Conservation (phyloP, 2,329 filamentous ascomycete genomes). For the Fusarium sp. region DNA sequence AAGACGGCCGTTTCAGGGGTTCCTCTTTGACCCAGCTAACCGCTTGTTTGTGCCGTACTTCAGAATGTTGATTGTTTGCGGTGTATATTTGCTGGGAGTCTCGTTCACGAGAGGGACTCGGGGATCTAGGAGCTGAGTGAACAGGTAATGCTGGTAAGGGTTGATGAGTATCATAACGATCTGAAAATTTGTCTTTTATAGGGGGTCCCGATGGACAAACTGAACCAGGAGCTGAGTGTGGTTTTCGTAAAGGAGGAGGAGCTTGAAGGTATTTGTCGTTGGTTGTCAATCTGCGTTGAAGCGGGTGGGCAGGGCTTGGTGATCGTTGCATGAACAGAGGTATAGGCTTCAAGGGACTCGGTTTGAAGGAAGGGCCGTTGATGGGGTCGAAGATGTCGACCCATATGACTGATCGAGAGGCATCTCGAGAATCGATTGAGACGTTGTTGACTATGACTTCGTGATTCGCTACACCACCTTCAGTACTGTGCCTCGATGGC, state of each 20-base stretch:
- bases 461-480: constrained; percentile 23
- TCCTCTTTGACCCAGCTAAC: constrained; percentile 53
- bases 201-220: constrained; percentile 11
- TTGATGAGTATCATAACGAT: constrained; percentile 1
- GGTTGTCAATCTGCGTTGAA: constrained; percentile 21
- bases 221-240: constrained; percentile 16
- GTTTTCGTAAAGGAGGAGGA: constrained; percentile 16
- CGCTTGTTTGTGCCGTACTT: constrained; percentile 31
- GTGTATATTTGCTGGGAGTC: constrained; percentile 6
- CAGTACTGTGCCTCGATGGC: background rate
- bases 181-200: background rate
- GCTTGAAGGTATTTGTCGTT: constrained; percentile 32
- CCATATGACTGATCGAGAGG: constrained; percentile 59
- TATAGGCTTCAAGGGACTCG: constrained; percentile 65
- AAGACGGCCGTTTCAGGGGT: constrained; percentile 57
- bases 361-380: constrained; percentile 60
- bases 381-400: constrained; percentile 65
- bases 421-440: constrained; percentile 38
- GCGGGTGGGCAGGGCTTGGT: constrained; percentile 30
- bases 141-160: constrained; percentile 8
- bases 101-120: constrained; percentile 9
- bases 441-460: constrained; percentile 5
- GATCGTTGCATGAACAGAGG: constrained; percentile 61
- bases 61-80: constrained; percentile 13
- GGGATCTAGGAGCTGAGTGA: constrained; percentile 3